A percentile compares a stretch with the other conserved stretches of the same genome.
These are phyloP conservation scores for Coccinonectria pachysandricola DNA, from an alignment of 2,329 filamentous ascomycete genomes.

Conservation along the genomic window DNA sequence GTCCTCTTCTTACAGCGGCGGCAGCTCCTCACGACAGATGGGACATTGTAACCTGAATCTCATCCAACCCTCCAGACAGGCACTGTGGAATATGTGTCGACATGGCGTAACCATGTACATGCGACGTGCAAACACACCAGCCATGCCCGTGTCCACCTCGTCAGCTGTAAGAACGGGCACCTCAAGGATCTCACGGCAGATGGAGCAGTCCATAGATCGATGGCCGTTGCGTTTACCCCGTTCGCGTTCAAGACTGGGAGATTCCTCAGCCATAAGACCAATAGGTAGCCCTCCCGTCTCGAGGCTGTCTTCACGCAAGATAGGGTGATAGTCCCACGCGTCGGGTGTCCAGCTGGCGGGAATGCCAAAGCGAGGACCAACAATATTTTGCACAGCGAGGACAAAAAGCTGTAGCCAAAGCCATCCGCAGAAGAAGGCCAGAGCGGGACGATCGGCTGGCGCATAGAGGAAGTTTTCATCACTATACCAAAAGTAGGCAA, in stretches of 20 bases:
- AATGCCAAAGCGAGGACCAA: slow-evolving; percentile 83
- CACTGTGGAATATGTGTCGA: slow-evolving; percentile 87
- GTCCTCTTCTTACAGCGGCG: slow-evolving; percentile 52
- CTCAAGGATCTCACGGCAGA: slow-evolving; percentile 86
- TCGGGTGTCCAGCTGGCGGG: slow-evolving; percentile 57
- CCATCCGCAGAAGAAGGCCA: slow-evolving; percentile 57
- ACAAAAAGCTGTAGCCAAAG: slow-evolving; percentile 76
- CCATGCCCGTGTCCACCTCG: slow-evolving; percentile 43
- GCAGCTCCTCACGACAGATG: slow-evolving; percentile 83
- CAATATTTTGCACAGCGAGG: slow-evolving; percentile 69
- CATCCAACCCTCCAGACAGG: slow-evolving; percentile 94
- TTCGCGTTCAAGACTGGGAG: slow-evolving; percentile 16
- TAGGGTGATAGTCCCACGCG: slow-evolving; percentile 91
- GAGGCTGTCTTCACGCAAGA: slow-evolving; percentile 71
- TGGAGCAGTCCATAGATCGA: slow-evolving; percentile 76
- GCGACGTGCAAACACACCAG: slow-evolving; percentile 65
- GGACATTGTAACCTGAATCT: slow-evolving; percentile 85
- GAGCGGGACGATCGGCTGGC: slow-evolving; percentile 53
- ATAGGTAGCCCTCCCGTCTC: slow-evolving; percentile 75
- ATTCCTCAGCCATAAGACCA: slow-evolving; percentile 41
- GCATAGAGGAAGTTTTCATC: slow-evolving; percentile 74
- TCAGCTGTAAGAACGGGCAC: slow-evolving; percentile 66
- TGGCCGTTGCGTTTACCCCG: slow-evolving; percentile 22
- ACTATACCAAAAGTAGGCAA: slow-evolving; percentile 76
- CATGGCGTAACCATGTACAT: slow-evolving; percentile 97